These are phyloP conservation scores for Withania somnifera DNA, from an alignment of 305 asterid genomes.

Conservation along the genomic window DNA sequence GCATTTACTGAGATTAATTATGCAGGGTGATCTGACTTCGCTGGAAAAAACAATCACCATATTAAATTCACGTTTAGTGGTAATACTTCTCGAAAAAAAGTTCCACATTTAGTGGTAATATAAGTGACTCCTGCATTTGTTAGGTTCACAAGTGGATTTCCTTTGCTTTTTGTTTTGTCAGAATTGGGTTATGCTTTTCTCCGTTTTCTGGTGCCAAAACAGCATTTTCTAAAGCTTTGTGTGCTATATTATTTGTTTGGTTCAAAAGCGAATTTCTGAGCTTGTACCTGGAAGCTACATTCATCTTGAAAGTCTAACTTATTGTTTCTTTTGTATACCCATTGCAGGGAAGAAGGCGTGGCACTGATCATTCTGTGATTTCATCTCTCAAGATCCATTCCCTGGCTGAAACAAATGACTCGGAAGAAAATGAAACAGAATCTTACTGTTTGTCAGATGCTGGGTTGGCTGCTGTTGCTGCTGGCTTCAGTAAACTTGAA, in stretches of 20 bases:
- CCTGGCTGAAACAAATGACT: conserved; percentile 27
- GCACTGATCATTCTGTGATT: conserved; percentile 17
- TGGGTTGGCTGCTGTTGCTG: conserved; percentile 58
- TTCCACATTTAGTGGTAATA: neutral
- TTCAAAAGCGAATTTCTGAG: neutral
- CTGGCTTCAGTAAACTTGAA: conserved; percentile 60
- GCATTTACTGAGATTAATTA: neutral
- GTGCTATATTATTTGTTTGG: neutral
- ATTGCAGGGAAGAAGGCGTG: conserved; percentile 49
- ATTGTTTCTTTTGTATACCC: neutral
- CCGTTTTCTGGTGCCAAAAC: neutral
- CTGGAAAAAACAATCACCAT: neutral
- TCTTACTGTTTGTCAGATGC: conserved; percentile 58
- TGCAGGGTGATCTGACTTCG: neutral
- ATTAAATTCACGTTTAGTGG: neutral
- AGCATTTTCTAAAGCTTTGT: neutral
- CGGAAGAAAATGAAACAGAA: conserved; percentile 33
- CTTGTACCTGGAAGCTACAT: neutral
- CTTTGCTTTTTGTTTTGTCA: neutral
- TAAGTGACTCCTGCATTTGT: neutral
- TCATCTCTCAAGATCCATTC: conserved; percentile 23
- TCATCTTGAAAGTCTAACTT: neutral
- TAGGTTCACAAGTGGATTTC: neutral
- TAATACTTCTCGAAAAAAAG: neutral
- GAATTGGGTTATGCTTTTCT: neutral